These are phyloP conservation scores for Endotrypanum monterogeii DNA, from an alignment of 208 protist species.

Conservation along the genomic window DNA sequence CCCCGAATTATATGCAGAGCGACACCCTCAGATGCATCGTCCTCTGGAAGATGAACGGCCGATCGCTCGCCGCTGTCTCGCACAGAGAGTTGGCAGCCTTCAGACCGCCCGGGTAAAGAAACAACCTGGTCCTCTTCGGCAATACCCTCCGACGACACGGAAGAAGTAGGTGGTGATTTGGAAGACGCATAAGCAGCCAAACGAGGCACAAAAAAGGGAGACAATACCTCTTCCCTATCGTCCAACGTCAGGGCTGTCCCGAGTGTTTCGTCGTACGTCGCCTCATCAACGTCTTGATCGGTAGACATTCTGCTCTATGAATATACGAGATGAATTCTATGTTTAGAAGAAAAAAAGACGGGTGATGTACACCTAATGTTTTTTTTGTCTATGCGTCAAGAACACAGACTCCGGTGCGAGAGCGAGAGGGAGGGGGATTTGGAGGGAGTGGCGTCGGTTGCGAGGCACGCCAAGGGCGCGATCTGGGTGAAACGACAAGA, in stretches of 20 bases:
- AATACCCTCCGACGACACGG: slow-evolving; percentile 13
- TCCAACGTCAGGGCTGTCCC: slow-evolving; percentile 27
- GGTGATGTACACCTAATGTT: background rate
- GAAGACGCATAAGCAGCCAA: slow-evolving; percentile 40
- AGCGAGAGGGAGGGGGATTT: too few relatives aligned
- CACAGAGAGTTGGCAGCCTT: background rate
- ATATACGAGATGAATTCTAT: background rate
- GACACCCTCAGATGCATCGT: background rate
- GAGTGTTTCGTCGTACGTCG: slow-evolving; percentile 11
- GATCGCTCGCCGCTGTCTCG: slow-evolving; percentile 19
- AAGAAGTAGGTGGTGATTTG: background rate
- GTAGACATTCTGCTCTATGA: slow-evolving; percentile 8
- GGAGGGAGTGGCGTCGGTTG: background rate
- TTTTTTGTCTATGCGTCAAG: background rate
- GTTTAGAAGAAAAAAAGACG: background rate
- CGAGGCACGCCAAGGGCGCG: background rate
- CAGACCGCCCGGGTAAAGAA: background rate
- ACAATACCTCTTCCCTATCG: slow-evolving; percentile 28
- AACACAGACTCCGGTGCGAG: background rate
- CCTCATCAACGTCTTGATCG: background rate
- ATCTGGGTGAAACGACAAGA: too few relatives aligned
- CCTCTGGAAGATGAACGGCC: slow-evolving; percentile 8
- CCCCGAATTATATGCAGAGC: background rate
- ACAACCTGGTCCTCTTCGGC: slow-evolving; percentile 15
- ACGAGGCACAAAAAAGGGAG: slow-evolving; percentile 50